phyloP scores from a whole-genome alignment of 2,329 filamentous ascomycete species.

The Rhinocladiella similis region DNA sequence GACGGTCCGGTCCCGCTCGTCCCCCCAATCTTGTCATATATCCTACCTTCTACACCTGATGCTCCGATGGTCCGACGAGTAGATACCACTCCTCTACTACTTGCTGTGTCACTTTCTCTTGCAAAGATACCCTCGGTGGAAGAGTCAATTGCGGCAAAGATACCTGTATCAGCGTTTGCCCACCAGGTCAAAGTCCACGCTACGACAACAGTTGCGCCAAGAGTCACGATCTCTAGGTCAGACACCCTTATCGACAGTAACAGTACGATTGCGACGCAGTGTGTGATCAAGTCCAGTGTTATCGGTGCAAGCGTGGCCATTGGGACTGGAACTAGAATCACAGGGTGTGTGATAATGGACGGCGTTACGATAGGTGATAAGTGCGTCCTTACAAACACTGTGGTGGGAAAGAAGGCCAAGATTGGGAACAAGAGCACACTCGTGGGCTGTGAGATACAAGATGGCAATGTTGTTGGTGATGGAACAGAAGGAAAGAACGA shows the following conservation, averaged over 20 bases:
- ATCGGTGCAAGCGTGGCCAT: slow-evolving; percentile 87
- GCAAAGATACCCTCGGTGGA: slow-evolving; percentile 72
- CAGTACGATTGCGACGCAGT: slow-evolving; percentile 83
- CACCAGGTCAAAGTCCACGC: slow-evolving; percentile 79
- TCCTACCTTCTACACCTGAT: slow-evolving; percentile 60
- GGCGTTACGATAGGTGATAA: slow-evolving; percentile 81
- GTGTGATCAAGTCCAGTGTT: slow-evolving; percentile 88
- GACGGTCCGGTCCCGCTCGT: slow-evolving; percentile 21
- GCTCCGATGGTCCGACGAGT: slow-evolving; percentile 78
- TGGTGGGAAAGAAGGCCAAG: slow-evolving; percentile 76
- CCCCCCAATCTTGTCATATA: slow-evolving; percentile 33
- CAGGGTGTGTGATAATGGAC: slow-evolving; percentile 91
- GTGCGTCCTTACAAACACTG: slow-evolving; percentile 82
- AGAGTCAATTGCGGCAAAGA: slow-evolving; percentile 57
- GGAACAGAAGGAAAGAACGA: slow-evolving; percentile 64
- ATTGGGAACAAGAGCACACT: slow-evolving; percentile 81
- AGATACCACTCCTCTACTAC: slow-evolving; percentile 79
- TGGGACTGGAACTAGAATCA: slow-evolving; percentile 77
- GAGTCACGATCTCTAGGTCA: slow-evolving; percentile 76
- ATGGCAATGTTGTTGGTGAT: slow-evolving; percentile 78
- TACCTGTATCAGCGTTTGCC: slow-evolving; percentile 69
- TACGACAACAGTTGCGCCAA: slow-evolving; percentile 75
- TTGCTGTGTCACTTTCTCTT: slow-evolving; percentile 78
- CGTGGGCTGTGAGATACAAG: slow-evolving; percentile 89
- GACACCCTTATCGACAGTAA: slow-evolving; percentile 87